A percentile compares a stretch with the other conserved stretches of the same genome.
Evolutionary conservation across 257 asterid species (phyloP).

Genomic region (Rhazya stricta): DNA sequence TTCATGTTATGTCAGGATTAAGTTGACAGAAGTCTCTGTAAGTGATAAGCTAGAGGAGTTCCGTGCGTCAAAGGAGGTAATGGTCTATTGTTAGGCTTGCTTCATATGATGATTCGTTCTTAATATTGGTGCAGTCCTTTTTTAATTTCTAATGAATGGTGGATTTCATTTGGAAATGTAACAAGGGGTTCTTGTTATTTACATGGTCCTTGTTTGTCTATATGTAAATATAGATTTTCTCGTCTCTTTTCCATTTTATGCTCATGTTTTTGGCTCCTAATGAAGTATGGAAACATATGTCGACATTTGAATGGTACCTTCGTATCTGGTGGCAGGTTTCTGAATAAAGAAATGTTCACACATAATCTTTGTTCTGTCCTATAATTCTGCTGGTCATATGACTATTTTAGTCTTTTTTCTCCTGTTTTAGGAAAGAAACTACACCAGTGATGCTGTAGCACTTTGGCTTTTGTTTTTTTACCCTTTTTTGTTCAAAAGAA

Average conservation of each 20-base stretch:
- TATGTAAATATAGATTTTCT: background rate
- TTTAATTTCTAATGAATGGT: background rate
- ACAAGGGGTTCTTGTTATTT: background rate
- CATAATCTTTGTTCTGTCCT: background rate
- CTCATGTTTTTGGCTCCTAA: background rate
- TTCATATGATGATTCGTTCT: background rate
- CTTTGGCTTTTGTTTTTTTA: too few relatives aligned
- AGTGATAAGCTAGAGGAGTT: slow-evolving; percentile 94
- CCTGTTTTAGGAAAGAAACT: background rate
- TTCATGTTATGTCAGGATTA: slow-evolving; percentile 23
- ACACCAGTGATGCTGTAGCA: background rate
- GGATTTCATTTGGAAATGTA: background rate
- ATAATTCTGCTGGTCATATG: background rate
- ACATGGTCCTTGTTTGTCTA: background rate
- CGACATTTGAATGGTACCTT: background rate
- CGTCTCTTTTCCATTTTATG: background rate
- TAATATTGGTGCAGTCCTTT: background rate
- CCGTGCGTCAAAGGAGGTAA: slow-evolving; percentile 96
- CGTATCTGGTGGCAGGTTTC: too few relatives aligned
- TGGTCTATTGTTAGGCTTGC: slow-evolving; percentile 1
- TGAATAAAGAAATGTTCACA: background rate
- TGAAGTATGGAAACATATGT: background rate
- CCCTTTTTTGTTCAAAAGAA: too few relatives aligned
- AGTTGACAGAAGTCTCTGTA: slow-evolving; percentile 80
- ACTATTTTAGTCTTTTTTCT: background rate